Conservation (phyloP, 257 asterid species). For the Primulina tabacum region DNA sequence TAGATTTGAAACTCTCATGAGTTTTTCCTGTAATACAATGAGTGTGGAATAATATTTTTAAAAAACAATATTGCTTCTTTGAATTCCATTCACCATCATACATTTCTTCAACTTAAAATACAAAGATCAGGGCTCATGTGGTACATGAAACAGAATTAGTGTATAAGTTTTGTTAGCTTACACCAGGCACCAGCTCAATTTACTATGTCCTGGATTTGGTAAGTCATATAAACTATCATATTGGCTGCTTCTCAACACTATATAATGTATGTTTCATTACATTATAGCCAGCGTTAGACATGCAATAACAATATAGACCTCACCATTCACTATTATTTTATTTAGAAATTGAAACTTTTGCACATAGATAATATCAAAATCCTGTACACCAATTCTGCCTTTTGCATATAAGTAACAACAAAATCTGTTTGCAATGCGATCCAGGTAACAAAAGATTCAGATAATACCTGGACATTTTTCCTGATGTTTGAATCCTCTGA, state of each 20-base stretch:
- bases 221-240: not conserved
- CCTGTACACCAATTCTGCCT: not conserved
- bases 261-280: not conserved
- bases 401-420: not conserved
- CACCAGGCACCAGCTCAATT: not conserved
- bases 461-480: slow-evolving; percentile 93
- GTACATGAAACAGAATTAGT: not conserved
- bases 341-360: not conserved
- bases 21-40: not conserved
- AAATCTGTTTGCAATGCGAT: not conserved
- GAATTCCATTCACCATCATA: not conserved
- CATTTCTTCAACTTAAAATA: not conserved
- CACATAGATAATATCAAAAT: not conserved
- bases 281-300: not conserved
- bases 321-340: slow-evolving; percentile 8
- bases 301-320: not conserved
- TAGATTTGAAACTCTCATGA: slow-evolving; percentile 7
- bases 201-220: not conserved
- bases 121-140: not conserved
- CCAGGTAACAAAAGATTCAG: slow-evolving; percentile 21
- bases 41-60: slow-evolving; percentile 4
- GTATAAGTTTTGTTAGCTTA: not conserved
- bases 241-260: not conserved
- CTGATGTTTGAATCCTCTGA: slow-evolving; percentile 91
- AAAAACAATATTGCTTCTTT: not conserved